Evolutionary conservation across 495 filamentous ascomycete genomes (phyloP).

Genomic region (Lasiosphaeriaceae sp.): DNA sequence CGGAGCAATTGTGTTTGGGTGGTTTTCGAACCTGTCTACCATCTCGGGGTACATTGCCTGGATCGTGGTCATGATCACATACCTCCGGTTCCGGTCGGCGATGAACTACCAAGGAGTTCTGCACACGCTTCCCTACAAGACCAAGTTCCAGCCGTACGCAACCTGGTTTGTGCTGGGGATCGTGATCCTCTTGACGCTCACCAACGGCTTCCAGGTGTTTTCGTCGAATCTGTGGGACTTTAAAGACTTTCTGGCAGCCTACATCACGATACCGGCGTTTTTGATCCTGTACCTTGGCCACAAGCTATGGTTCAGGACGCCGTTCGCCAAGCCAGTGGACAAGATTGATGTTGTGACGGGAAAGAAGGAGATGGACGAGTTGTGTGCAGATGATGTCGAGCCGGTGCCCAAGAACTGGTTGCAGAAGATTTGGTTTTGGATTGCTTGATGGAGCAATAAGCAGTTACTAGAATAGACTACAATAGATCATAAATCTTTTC

Average conservation of each 20-base stretch:
- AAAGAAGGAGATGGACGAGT: constrained; percentile 49
- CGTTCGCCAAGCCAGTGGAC: constrained; percentile 21
- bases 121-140: constrained; percentile 37
- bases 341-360: constrained; percentile 45
- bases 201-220: constrained; percentile 48
- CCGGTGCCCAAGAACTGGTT: constrained; percentile 37
- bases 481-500: too few relatives aligned
- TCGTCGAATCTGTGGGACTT: constrained; percentile 30
- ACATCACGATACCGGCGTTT: constrained; percentile 46
- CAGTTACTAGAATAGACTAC: too few relatives aligned
- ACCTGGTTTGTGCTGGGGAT: constrained; percentile 35
- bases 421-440: constrained; percentile 45
- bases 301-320: constrained; percentile 33
- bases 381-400: constrained; percentile 34
- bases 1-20: constrained; percentile 55
- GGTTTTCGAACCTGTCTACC: constrained; percentile 52
- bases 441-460: constrained; percentile 31
- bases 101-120: constrained; percentile 34
- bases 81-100: constrained; percentile 45
- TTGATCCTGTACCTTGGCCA: constrained; percentile 38
- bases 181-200: constrained; percentile 39
- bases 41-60: constrained; percentile 48
- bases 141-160: constrained; percentile 39
- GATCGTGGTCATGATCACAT: constrained; percentile 47
- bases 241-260: constrained; percentile 42